phyloP scores from a whole-genome alignment of 2,329 filamentous ascomycete genomes.

The Pseudogymnoascus sp. region DNA sequence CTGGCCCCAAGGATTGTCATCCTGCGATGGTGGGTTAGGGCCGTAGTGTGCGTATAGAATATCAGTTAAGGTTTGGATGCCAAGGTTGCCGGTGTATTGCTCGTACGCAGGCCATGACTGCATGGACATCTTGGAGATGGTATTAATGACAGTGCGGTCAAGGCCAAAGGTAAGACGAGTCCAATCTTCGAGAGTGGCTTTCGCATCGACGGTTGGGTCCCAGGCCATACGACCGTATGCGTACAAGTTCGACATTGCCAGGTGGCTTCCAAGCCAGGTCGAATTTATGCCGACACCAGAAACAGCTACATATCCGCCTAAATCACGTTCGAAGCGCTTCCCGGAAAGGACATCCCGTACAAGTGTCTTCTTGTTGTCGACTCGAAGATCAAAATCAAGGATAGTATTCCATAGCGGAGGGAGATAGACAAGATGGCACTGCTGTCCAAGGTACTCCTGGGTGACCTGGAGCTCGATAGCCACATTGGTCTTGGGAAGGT shows the following conservation, averaged over 20 bases:
- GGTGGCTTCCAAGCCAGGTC: slow-evolving; percentile 61
- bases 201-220: slow-evolving; percentile 44
- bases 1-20: slow-evolving; percentile 61
- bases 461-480: slow-evolving; percentile 59
- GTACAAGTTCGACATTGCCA: slow-evolving; percentile 65
- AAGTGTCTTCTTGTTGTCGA: slow-evolving; percentile 46
- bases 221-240: slow-evolving; percentile 60
- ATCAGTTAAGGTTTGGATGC: slow-evolving; percentile 60
- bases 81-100: slow-evolving; percentile 62
- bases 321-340: slow-evolving; percentile 45
- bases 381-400: slow-evolving; percentile 57
- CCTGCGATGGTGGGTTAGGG: slow-evolving; percentile 57
- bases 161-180: slow-evolving; percentile 56
- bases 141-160: slow-evolving; percentile 45
- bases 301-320: slow-evolving; percentile 57
- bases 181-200: slow-evolving; percentile 54
- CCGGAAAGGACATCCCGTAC: slow-evolving; percentile 55
- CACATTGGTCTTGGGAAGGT: slow-evolving; percentile 35
- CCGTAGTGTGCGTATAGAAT: slow-evolving; percentile 61
- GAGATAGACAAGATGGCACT: slow-evolving; percentile 59
- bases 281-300: slow-evolving; percentile 57
- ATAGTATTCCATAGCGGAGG: slow-evolving; percentile 61
- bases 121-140: slow-evolving; percentile 56
- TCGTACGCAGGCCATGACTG: slow-evolving; percentile 64
- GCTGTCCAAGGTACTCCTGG: slow-evolving; percentile 65